Base-by-base conservation (phyloP, 2,329 filamentous ascomycete genomes). In the Kalaharituber pfeilii region DNA sequence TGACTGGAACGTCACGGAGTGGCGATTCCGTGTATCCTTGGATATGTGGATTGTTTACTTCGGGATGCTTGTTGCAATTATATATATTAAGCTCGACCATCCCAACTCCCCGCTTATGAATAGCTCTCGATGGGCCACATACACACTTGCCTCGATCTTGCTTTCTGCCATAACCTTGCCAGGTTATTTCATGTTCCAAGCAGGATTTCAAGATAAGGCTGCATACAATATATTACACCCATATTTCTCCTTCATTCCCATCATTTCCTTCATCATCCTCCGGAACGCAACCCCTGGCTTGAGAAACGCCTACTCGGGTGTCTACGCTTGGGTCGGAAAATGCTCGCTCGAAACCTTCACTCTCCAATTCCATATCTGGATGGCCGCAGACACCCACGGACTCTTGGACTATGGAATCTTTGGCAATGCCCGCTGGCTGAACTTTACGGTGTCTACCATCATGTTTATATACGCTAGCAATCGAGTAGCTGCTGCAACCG, bases 311-410 rank as follows among this genome's bases (percentile, higher is more conserved):
- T 68, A 75, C 60, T 72, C 73, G 13, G 61, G 59, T 1, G 58
- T 71, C 1, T 77, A 77, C 26, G 72, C 75, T 0, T 75, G 71
- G 67, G 65, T 82, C 2, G 78, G 79, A 1, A 68, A 69, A 5
- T 73, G 72, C 55, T 76, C 76, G 0, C 70, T 80, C 1, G 79
- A 81, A 65, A 73, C 76, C 0, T 79, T 76, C 58, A 69, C 78
- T 5, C 67, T 82, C 33, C 76, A 80, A 59, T 74, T 74, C 62
- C 79, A 82, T 63, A 69, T 80, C 52, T 79, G 76, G 72, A 71
- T 81, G 7, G 76, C 76, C 1, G 75, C 72, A 2, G 76, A 81
- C 60, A 74, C 75, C 1, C 73, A 71, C 28, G 75, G 74, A 0
- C 60, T 75, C 3, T 69, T 81, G 6, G 69, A 52, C 58, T 62